A percentile compares a stretch with the other conserved stretches of the same genome.
phyloP scores from a whole-genome alignment of 768 basidiomycete genomes.

The Podaxis sp. region DNA sequence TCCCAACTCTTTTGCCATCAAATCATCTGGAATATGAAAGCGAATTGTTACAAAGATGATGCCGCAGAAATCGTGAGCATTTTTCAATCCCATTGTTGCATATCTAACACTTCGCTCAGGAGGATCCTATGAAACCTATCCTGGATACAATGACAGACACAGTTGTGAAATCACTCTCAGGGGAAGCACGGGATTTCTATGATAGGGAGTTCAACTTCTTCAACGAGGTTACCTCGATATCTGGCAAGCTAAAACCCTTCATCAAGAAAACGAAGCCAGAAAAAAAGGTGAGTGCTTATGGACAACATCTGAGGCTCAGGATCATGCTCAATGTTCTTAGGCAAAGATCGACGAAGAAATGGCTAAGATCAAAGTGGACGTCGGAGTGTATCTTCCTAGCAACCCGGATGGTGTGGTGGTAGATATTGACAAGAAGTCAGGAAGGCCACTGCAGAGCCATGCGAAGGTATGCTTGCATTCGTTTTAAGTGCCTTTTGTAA shows the following conservation, averaged over 20 bases:
- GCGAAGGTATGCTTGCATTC: slow-evolving; percentile 66
- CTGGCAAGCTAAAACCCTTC: slow-evolving; percentile 93
- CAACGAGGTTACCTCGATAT: slow-evolving; percentile 95
- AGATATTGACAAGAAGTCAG: slow-evolving; percentile 97
- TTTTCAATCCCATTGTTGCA: background rate
- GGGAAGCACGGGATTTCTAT: slow-evolving; percentile 85
- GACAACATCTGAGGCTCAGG: background rate
- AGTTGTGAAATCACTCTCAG: slow-evolving; percentile 84
- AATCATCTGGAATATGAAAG: slow-evolving; percentile 99
- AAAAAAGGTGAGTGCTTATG: slow-evolving; percentile 69
- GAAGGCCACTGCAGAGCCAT: slow-evolving; percentile 93
- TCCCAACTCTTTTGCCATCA: slow-evolving; percentile 99
- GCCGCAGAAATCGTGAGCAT: slow-evolving; percentile 71
- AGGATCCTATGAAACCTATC: slow-evolving; percentile 94
- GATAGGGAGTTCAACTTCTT: slow-evolving; percentile 96
- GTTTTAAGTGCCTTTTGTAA: too few species aligned
- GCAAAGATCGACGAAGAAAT: slow-evolving; percentile 99
- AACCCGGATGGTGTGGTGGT: slow-evolving; percentile 96
- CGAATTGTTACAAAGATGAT: slow-evolving; percentile 95
- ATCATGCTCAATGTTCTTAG: slow-evolving; percentile 35
- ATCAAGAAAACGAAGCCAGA: slow-evolving; percentile 95
- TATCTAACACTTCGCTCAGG: slow-evolving; percentile 40
- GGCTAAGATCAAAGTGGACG: slow-evolving; percentile 89
- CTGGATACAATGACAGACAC: slow-evolving; percentile 82
- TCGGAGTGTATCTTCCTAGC: slow-evolving; percentile 96